phyloP scores from a whole-genome alignment of 495 filamentous ascomycete species.

The Cercophora sp. region DNA sequence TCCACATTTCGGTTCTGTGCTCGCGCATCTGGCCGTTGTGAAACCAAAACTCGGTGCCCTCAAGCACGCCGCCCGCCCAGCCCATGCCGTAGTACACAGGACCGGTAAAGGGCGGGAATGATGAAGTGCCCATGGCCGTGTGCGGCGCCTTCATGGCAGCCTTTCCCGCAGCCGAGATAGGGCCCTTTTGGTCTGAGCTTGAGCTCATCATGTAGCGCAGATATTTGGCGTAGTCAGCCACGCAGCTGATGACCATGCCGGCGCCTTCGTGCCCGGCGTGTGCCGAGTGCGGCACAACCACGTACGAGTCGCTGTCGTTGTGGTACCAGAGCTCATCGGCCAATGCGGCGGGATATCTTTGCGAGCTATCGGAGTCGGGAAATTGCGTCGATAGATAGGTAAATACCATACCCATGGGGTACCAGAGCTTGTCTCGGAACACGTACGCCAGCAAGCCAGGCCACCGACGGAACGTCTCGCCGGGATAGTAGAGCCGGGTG shows the following conservation, averaged over 20 bases:
- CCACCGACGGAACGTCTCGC: slow-evolving; percentile 31
- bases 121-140: neutral
- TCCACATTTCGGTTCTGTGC: slow-evolving; percentile 1
- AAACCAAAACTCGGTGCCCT: neutral
- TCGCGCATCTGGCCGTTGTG: slow-evolving; percentile 5
- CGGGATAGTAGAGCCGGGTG: slow-evolving; percentile 23
- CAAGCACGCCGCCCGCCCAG: neutral
- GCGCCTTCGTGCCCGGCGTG: slow-evolving; percentile 31
- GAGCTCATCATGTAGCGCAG: slow-evolving; percentile 24
- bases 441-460: slow-evolving; percentile 33
- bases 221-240: slow-evolving; percentile 46
- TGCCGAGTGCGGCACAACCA: neutral
- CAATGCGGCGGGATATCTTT: neutral
- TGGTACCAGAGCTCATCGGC: slow-evolving; percentile 16
- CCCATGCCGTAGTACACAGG: neutral
- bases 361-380: slow-evolving; percentile 19
- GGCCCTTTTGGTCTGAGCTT: slow-evolving; percentile 11
- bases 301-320: slow-evolving; percentile 7
- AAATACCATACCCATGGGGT: slow-evolving; percentile 38
- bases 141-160: neutral
- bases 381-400: slow-evolving; percentile 33
- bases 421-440: slow-evolving; percentile 36
- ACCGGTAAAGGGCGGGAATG: neutral
- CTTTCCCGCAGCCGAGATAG: slow-evolving; percentile 23
- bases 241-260: slow-evolving; percentile 43